These are phyloP conservation scores for Chalciporus pseudorubinellus DNA, from an alignment of 768 basidiomycete genomes.

Conservation along the genomic window DNA sequence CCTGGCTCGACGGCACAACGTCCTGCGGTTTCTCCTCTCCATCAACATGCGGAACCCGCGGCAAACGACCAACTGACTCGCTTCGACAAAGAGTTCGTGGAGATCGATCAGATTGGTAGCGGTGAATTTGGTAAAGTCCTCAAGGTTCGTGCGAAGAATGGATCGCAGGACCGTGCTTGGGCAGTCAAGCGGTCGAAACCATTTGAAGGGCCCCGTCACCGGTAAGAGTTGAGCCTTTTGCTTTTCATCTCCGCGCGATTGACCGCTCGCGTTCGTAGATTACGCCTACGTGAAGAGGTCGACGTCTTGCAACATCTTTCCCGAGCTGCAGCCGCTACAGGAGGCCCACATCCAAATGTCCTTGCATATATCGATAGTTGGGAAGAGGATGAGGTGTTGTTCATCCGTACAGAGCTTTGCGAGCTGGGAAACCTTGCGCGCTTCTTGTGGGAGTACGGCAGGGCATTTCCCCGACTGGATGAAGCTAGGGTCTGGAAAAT, in stretches of 20 bases:
- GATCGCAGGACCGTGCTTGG: slow-evolving; percentile 52
- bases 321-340: slow-evolving; percentile 29
- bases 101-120: slow-evolving; percentile 79
- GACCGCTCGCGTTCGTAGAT: slow-evolving; percentile 39
- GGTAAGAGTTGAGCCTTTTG: slow-evolving; percentile 48
- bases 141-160: slow-evolving; percentile 70
- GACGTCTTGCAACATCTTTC: slow-evolving; percentile 81
- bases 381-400: slow-evolving; percentile 88
- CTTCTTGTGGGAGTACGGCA: slow-evolving; percentile 91
- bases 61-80: slow-evolving; percentile 55
- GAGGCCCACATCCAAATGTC: slow-evolving; percentile 68
- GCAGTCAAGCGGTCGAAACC: slow-evolving; percentile 95
- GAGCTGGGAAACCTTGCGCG: slow-evolving; percentile 87
- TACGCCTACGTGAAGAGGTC: slow-evolving; percentile 91
- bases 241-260: slow-evolving; percentile 14
- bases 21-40: slow-evolving; percentile 22
- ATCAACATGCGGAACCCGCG: slow-evolving; percentile 27
- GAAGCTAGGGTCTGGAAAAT: slow-evolving; percentile 97
- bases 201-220: slow-evolving; percentile 87
- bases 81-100: slow-evolving; percentile 79
- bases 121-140: slow-evolving; percentile 95
- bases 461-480: slow-evolving; percentile 77
- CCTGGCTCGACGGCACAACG: slow-evolving; percentile 25
- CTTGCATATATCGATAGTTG: slow-evolving; percentile 90
- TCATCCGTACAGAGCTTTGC: slow-evolving; percentile 93